These are phyloP conservation scores for Geum urbanum DNA, from an alignment of 306 rosid genomes.

Conservation along the genomic window DNA sequence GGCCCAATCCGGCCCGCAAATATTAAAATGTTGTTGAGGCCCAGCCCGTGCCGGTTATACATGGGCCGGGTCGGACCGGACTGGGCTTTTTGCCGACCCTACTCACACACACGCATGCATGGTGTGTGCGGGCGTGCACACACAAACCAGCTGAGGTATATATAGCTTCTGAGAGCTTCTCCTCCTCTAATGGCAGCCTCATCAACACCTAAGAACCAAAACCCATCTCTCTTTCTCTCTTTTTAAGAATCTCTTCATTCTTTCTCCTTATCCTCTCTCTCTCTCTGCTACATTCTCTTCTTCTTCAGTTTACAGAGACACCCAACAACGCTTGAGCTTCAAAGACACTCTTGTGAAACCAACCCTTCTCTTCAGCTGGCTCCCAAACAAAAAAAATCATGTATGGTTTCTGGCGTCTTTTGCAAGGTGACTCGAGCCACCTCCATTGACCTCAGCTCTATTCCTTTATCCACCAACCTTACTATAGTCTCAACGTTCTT, in stretches of 20 bases:
- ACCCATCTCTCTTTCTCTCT: background rate
- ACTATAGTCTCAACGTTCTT: constrained; percentile 40
- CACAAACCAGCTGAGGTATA: constrained; percentile 3
- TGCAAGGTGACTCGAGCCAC: constrained; percentile 50
- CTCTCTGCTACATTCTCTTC: background rate
- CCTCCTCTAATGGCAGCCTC: constrained; percentile 59
- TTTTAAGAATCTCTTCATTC: too few species aligned
- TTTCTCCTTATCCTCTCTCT: too few species aligned
- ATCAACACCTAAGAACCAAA: constrained; percentile 17
- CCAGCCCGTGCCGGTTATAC: too few species aligned
- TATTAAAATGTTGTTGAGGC: too few species aligned
- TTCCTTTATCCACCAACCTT: constrained; percentile 49
- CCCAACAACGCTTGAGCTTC: constrained; percentile 57
- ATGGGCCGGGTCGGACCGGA: too few species aligned
- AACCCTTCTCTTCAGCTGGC: constrained; percentile 47
- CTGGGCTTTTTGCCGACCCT: too few species aligned
- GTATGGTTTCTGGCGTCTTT: constrained; percentile 51
- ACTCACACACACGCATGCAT: too few species aligned
- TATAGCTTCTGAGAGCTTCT: constrained; percentile 27
- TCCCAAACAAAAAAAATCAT: constrained; percentile 50
- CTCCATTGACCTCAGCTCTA: constrained; percentile 55
- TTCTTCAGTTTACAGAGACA: constrained; percentile 18
- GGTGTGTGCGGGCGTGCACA: too few species aligned
- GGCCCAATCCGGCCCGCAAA: too few species aligned
- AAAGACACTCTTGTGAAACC: constrained; percentile 54